Evolutionary conservation across 768 basidiomycete species (phyloP).

Genomic region (Russula virescens): DNA sequence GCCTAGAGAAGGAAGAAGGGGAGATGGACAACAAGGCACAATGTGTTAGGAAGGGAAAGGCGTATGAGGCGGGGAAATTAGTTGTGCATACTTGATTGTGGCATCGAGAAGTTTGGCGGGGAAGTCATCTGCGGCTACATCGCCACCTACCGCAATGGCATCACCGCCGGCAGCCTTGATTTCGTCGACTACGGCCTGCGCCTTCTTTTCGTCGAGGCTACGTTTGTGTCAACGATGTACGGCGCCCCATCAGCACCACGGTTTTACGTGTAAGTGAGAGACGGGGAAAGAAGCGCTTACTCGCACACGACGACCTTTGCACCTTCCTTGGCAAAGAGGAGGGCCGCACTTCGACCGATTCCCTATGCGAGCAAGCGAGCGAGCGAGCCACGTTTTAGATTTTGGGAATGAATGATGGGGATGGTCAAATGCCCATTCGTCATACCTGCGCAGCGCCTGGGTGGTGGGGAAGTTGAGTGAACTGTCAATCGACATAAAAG

Average conservation of each 20-base stretch:
- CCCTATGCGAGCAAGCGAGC: conserved; percentile 43
- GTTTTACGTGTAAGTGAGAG: conserved; percentile 16
- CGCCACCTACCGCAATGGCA: conserved; percentile 67
- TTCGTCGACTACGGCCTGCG: conserved; percentile 60
- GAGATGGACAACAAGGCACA: background rate
- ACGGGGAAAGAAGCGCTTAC: conserved; percentile 37
- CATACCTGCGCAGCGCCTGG: conserved; percentile 75
- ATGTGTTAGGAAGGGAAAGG: background rate
- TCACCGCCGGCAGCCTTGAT: conserved; percentile 70
- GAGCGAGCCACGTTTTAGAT: background rate
- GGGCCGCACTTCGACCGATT: conserved; percentile 68
- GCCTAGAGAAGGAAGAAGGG: conserved; percentile 35
- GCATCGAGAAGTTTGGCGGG: conserved; percentile 72
- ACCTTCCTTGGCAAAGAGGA: conserved; percentile 78
- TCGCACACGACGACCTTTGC: conserved; percentile 85
- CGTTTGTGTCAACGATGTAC: conserved; percentile 4
- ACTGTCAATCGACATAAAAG: background rate
- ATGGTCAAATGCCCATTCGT: background rate
- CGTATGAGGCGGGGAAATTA: background rate
- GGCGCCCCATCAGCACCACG: conserved; percentile 4
- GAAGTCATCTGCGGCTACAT: conserved; percentile 80
- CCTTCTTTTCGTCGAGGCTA: conserved; percentile 70
- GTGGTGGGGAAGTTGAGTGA: conserved; percentile 3
- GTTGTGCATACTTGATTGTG: conserved; percentile 58
- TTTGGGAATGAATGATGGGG: conserved; percentile 18